Evolutionary conservation across 2,329 filamentous ascomycete genomes (phyloP).

Genomic region (Fusarium veterinarium): DNA sequence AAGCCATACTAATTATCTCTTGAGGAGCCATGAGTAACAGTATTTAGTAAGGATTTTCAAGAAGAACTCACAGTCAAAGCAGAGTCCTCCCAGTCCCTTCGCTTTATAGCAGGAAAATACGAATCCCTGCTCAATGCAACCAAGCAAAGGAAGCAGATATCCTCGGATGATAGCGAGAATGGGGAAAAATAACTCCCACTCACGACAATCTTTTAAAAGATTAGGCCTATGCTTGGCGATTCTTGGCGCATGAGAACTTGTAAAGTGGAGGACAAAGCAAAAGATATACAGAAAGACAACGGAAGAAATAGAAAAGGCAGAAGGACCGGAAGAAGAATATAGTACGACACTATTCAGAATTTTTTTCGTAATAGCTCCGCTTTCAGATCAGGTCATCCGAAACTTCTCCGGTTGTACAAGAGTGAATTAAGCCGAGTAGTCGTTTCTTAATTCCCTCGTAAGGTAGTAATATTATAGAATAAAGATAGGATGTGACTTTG

Average conservation of each 20-base stretch:
- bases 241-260: conserved; percentile 22
- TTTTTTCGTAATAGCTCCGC: conserved; percentile 27
- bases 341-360: not conserved
- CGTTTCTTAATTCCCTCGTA: not conserved
- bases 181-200: conserved; percentile 23
- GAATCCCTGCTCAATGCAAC: not conserved
- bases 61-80: conserved; percentile 3
- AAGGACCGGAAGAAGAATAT: not conserved
- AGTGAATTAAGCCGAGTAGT: not conserved
- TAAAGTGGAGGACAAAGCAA: not conserved
- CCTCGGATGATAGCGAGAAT: not conserved
- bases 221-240: conserved; percentile 35
- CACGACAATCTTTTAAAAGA: conserved; percentile 24
- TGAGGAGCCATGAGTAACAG: not conserved
- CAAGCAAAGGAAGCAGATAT: conserved; percentile 3
- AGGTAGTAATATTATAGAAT: not conserved
- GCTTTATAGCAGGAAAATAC: not conserved
- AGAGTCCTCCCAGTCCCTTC: not conserved
- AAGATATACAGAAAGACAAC: not conserved
- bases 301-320: conserved; percentile 8
- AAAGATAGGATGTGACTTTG: not conserved
- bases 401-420: conserved; percentile 24
- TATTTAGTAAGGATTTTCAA: not conserved
- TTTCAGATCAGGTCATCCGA: conserved; percentile 32
- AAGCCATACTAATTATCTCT: conserved; percentile 22